These are phyloP conservation scores for Candida takata DNA, from an alignment of 805 yeast species.

Conservation along the genomic window DNA sequence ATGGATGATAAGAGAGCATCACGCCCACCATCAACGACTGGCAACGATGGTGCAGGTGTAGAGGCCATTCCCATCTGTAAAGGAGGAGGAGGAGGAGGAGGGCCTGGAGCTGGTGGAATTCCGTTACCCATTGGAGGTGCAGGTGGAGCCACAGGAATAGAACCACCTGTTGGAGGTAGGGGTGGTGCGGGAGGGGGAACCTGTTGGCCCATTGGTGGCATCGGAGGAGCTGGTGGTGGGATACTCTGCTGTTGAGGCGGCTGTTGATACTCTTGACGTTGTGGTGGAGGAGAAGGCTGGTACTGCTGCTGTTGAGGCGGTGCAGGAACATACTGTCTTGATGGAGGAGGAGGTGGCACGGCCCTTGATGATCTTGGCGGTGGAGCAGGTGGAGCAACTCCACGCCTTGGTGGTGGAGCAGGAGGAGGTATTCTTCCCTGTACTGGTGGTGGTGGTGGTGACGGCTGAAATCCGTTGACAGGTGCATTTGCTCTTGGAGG, in stretches of 20 bases:
- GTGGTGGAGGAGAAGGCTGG: constrained; percentile 6
- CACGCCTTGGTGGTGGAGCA: constrained; percentile 21
- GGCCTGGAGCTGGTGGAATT: constrained; percentile 16
- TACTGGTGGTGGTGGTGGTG: constrained; percentile 1
- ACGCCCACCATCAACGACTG: constrained; percentile 47
- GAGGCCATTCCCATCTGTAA: constrained; percentile 10
- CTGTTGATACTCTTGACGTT: constrained; percentile 15
- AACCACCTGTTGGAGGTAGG: constrained; percentile 15
- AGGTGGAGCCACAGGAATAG: constrained; percentile 14
- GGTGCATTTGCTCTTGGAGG: constrained; percentile 7
- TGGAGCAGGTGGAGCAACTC: constrained; percentile 22
- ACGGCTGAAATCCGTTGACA: too few relatives aligned
- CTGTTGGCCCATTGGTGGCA: constrained; percentile 21
- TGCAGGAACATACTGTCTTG: constrained; percentile 15
- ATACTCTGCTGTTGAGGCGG: constrained; percentile 17
- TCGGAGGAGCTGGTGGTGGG: constrained; percentile 14
- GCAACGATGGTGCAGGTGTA: constrained; percentile 16
- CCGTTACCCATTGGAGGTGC: constrained; percentile 9
- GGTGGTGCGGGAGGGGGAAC: constrained; percentile 21
- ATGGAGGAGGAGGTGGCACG: constrained; percentile 22
- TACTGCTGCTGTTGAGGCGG: constrained; percentile 13
- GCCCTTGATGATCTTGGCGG: constrained; percentile 17
- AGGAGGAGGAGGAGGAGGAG: constrained; percentile 13
- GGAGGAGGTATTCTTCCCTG: constrained; percentile 16
- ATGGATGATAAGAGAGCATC: constrained; percentile 86